phyloP scores from a whole-genome alignment of 2,329 filamentous ascomycete genomes.

The Cytospora piceicola region DNA sequence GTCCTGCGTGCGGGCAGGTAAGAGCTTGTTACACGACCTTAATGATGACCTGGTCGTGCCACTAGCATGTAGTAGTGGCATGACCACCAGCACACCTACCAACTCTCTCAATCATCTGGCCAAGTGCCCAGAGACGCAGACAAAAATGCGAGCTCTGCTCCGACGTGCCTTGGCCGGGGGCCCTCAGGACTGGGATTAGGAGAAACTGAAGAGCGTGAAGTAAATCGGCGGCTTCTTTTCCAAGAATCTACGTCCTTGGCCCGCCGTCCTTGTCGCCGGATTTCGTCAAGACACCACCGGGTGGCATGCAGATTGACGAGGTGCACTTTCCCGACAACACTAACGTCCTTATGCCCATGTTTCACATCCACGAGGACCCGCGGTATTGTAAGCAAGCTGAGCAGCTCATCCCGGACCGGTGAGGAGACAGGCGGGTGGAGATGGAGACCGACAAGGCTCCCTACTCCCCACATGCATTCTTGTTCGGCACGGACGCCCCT shows the following conservation, averaged over 20 bases:
- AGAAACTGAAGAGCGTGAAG: conserved; percentile 13
- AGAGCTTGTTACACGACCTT: not conserved
- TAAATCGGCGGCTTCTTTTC: conserved; percentile 21
- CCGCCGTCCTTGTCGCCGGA: conserved; percentile 15
- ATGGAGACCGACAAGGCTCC: conserved; percentile 28
- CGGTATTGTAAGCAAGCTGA: conserved; percentile 29
- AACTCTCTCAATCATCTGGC: conserved; percentile 16
- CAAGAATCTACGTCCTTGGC: conserved; percentile 23
- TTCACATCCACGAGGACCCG: conserved; percentile 30
- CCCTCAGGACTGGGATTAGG: conserved; percentile 12
- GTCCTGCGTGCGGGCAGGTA: conserved; percentile 20
- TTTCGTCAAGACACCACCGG: conserved; percentile 13
- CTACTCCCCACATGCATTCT: conserved; percentile 32
- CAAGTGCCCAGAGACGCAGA: conserved; percentile 13
- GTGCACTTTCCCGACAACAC: conserved; percentile 25
- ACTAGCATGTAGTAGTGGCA: conserved; percentile 15
- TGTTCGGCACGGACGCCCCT: conserved; percentile 1
- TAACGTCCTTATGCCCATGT: conserved; percentile 19
- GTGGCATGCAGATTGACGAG: conserved; percentile 27
- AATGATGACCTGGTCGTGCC: not conserved
- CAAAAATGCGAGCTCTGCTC: conserved; percentile 7
- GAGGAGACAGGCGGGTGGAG: conserved; percentile 18
- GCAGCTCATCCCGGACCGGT: conserved; percentile 33
- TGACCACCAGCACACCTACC: conserved; percentile 5
- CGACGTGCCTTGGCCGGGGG: not conserved